phyloP scores from a whole-genome alignment of 208 protist species.

The Crithidia thermophila region DNA sequence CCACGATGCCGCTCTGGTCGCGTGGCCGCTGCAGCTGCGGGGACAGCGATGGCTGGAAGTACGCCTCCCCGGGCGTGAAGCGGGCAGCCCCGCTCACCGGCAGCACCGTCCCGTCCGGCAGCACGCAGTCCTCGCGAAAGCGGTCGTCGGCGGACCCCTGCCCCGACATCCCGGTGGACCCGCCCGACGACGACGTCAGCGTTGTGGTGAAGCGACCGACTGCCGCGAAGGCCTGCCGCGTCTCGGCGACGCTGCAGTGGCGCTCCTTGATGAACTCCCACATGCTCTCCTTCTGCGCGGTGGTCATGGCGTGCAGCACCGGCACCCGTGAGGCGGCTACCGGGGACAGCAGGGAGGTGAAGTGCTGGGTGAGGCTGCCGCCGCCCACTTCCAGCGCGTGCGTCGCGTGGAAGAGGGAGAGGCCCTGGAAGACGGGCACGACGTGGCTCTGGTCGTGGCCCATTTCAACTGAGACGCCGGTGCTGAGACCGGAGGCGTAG shows the following conservation, averaged over 20 bases:
- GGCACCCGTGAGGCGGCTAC: slow-evolving; percentile 21
- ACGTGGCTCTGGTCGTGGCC: slow-evolving; percentile 98
- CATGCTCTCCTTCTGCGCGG: slow-evolving; percentile 52
- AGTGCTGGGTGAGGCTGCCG: slow-evolving; percentile 59
- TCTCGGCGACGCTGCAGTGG: slow-evolving; percentile 51
- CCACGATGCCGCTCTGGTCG: slow-evolving; percentile 50
- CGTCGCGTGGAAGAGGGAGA: slow-evolving; percentile 93
- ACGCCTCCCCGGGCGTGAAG: slow-evolving; percentile 63
- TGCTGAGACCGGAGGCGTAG: slow-evolving; percentile 86
- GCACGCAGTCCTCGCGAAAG: slow-evolving; percentile 46
- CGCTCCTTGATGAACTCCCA: slow-evolving; percentile 91
- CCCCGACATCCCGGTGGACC: background rate
- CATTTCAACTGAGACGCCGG: slow-evolving; percentile 93
- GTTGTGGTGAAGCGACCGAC: background rate
- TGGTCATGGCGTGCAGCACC: slow-evolving; percentile 43
- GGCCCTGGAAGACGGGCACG: slow-evolving; percentile 98
- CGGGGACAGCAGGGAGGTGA: slow-evolving; percentile 31
- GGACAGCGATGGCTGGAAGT: slow-evolving; percentile 76
- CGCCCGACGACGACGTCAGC: background rate
- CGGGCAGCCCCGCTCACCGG: slow-evolving; percentile 57
- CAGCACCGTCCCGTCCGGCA: slow-evolving; percentile 86
- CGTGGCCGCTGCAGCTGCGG: slow-evolving; percentile 36
- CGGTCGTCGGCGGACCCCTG: slow-evolving; percentile 27
- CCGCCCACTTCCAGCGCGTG: slow-evolving; percentile 85
- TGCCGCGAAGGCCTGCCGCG: slow-evolving; percentile 25